Base-by-base conservation (phyloP, 1,284 basidiomycete genomes). In the Marasmius oreades region DNA sequence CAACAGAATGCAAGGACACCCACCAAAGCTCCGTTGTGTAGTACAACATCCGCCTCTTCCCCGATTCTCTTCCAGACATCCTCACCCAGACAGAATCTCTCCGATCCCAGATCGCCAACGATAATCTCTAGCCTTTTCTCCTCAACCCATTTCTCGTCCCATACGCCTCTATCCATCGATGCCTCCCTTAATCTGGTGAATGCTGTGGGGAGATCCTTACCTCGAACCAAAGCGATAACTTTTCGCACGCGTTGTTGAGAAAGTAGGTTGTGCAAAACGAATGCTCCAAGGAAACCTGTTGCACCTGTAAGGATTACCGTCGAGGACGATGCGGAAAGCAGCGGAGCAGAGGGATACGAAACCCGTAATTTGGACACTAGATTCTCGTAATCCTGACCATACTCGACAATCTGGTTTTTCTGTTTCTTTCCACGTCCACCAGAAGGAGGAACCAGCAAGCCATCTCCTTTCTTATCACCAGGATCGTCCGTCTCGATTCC, bases 1-100 rank as follows among this genome's bases (percentile, higher is more conserved):
- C n/a, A 42, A 20, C 5, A 16, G 20, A 6, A 20, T 16, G 37
- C 4, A 39, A 20, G 34, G 34, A 20, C 16, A 75, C 88, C 62
- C 64, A 94, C 97, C 69, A 99, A 75, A 22, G 97, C 97, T 46
- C 97, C 97, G 66, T 99, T 99, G 71, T 99, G 97, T 55, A 99
- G 69, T 28, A 99, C 79, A 1, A 86, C 86, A 68, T 98, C 95
- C 0, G 88, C 85, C 69, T 96, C 90, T 28, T 76, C 68, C 0
- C 88, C 82, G 12, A 98, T 67, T 22, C 81, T 75, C 34, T 77
- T 69, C 93, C 95, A 99, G 0, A 75, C 76, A 2, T 71, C 73
- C 33, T 82, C 70, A 31, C 78, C 78, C 58, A 98, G 73, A 2
- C 96, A 97, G 61, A 98, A 92, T 34, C 77, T 74, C 43, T 87